These are phyloP conservation scores for Malassezia psittaci DNA, from an alignment of 1,284 basidiomycete genomes.

Conservation along the genomic window DNA sequence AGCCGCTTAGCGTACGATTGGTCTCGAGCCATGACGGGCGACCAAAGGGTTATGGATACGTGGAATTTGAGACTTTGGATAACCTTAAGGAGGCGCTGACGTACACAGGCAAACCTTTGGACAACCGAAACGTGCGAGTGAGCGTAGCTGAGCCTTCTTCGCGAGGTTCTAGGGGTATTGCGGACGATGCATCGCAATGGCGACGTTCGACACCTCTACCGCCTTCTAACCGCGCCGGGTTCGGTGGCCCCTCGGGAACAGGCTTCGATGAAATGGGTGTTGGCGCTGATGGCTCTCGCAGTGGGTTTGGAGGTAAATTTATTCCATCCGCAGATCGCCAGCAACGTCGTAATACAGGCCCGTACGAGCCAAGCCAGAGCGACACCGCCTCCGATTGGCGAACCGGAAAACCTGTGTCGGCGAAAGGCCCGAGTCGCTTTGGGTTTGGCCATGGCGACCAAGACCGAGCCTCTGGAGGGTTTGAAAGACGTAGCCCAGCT, in stretches of 20 bases:
- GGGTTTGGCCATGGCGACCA: conserved; percentile 26
- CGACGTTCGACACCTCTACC: conserved; percentile 71
- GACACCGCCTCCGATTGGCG: conserved; percentile 42
- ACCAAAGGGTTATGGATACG: conserved; percentile 94
- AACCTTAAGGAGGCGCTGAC: conserved; percentile 64
- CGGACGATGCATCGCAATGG: conserved; percentile 59
- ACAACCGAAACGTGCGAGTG: conserved; percentile 71
- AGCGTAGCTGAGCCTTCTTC: conserved; percentile 84
- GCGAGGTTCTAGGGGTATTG: conserved; percentile 28
- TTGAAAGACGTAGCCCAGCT: conserved; percentile 1
- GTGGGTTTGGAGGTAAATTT: conserved; percentile 42
- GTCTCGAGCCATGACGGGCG: conserved; percentile 77
- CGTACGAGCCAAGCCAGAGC: conserved; percentile 32
- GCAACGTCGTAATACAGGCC: conserved; percentile 24
- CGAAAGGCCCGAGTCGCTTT: conserved; percentile 23
- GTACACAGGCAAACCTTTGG: conserved; percentile 51
- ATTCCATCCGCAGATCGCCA: conserved; percentile 15
- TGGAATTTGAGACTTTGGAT: conserved; percentile 78
- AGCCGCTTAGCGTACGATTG: conserved; percentile 65
- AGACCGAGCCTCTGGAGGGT: conserved; percentile 12
- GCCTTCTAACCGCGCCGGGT: conserved; percentile 17
- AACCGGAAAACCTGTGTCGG: conserved; percentile 38
- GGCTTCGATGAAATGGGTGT: conserved; percentile 46
- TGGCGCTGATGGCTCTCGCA: conserved; percentile 27
- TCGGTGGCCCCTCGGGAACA: conserved; percentile 13